Evolutionary conservation across 805 yeast species (phyloP), one percentile per base, ranked within the genome.

Genomic region (Diddensiella transvaalensis): DNA sequence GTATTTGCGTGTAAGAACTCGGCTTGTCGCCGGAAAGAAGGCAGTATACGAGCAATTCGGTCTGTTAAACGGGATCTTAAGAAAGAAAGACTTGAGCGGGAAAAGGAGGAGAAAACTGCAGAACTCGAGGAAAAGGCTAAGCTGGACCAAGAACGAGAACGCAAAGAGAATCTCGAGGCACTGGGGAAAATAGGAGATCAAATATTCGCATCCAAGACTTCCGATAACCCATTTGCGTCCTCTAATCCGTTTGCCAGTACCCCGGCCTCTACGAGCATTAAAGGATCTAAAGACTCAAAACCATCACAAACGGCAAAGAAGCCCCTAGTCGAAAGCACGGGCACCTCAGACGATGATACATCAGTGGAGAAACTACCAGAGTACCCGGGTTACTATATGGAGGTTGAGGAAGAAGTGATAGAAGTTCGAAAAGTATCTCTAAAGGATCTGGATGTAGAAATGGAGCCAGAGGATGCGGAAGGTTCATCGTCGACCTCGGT

Each of bases 1-100:
- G 74, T 93, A 0, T 86, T 91, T 62, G 80, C 82, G 1, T 93
- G 99, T 66, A 61, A 70, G 15, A 76, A 78, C 39, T 69, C 78
- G 19, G 56, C 66, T 0, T 93, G 99, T 64, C 75, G 84, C 40
- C 74, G 87, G 53, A 77, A 78, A 56, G 72, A 76, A 2, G 96
- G 96, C 3, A 72, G 85, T 1, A 71, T 89, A 1, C 78, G 85
- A 55, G 89, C 87, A 23, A 71, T 93, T 44, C 74, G 97, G 62
- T 96, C 91, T 2, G 72, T 90, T 1, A 68, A 74, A 50, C 79
- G 82, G 56, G 87, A 83, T 59, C 79, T 79, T 0, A 66, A 60
- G 8, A 66, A 70, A 60, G 60, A 70, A 44, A 65, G 70, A 10
- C 65, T 72, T 24, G 76, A 71, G 36, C 67, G 70, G 4, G 60